Evolutionary conservation across 1,284 basidiomycete genomes (phyloP), one percentile per base, ranked within the genome.

Genomic region (Neolentinus lepideus): DNA sequence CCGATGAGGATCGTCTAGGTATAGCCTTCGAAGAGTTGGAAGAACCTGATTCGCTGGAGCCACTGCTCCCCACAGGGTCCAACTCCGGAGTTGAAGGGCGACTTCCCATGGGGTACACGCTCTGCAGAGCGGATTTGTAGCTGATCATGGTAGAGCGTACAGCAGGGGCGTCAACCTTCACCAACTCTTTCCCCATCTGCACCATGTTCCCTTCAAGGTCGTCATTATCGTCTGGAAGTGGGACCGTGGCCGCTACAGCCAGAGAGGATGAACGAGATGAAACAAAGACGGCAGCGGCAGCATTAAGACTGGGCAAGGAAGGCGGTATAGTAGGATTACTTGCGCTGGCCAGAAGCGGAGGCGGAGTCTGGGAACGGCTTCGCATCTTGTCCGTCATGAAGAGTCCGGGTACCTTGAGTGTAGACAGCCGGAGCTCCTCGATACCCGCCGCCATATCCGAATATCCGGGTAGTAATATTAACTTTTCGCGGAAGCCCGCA

Each of bases 381-480:
- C 38, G 38, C 9, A 75, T 65, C 68, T 86, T 86, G 48, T 81
- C 72, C 12, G 75, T 55, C 58, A 86, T 75, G 67, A 90, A 90
- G 45, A 90, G 73, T 54, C 82, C 75, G 16, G 81, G 76, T 53
- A 87, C 75, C 12, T 72, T 73, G 55, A 86, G 71, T 26, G 73
- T 70, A 2, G 84, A 82, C 26, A 84, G 72, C 24, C 71, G 69
- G 33, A 87, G 77, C 25, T 79, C 76, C 54, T 71, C 71, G 58
- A 87, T 81, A 59, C 82, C 80, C 43, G 73, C 64, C 3, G 84
- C 85, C 61, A 85, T 76, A 22, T 84, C 78, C 27, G 72, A 64
- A 67, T 86, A 85, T 51, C 83, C 78, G 66, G 79, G 80, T 51
- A 90, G 73, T 22, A 90, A 74, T 53, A 85, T 75, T 56, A 90